A percentile compares a stretch with the other conserved stretches of the same genome.
Conservation (phyloP, 1,284 basidiomycete genomes). For the Schizophyllum commune region DNA sequence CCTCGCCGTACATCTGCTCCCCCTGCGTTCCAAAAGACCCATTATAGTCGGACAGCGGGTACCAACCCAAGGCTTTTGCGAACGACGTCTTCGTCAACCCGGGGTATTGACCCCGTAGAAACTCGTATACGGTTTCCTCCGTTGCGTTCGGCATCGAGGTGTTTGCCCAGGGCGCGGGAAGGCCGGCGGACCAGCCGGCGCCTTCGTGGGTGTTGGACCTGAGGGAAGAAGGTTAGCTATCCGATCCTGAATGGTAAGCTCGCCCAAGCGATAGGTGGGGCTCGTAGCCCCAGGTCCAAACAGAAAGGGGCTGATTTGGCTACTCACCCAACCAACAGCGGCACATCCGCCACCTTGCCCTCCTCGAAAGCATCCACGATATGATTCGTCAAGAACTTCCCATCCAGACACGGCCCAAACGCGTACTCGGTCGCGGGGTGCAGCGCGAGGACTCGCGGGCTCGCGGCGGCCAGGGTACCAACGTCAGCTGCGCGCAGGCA, state of each 20-base stretch:
- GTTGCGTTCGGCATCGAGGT: conserved; percentile 26
- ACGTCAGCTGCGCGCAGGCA: conserved; percentile 23
- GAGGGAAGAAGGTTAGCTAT: too few species aligned
- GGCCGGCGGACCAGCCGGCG: conserved; percentile 23
- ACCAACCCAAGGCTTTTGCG: conserved; percentile 19
- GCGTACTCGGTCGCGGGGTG: conserved; percentile 24
- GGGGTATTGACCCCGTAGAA: conserved; percentile 26
- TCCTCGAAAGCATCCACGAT: conserved; percentile 27
- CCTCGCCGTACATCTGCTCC: conserved; percentile 33
- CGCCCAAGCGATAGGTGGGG: too few species aligned
- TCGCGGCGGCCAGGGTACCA: conserved; percentile 19
- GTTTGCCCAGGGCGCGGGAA: conserved; percentile 25
- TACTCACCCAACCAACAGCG: conserved; percentile 25
- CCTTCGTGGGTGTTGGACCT: conserved; percentile 31
- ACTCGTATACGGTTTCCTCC: conserved; percentile 27
- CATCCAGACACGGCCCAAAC: conserved; percentile 26
- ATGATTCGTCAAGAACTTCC: conserved; percentile 19
- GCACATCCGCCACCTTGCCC: conserved; percentile 25
- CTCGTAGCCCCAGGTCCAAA: too few species aligned
- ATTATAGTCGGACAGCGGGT: conserved; percentile 22
- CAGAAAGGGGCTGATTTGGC: too few species aligned
- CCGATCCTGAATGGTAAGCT: not conserved
- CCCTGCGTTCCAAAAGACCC: conserved; percentile 23
- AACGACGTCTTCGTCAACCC: conserved; percentile 21
- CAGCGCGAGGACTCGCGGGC: conserved; percentile 18